Base-by-base conservation (phyloP, 768 basidiomycete species). In the Dacryopinax spathularia region DNA sequence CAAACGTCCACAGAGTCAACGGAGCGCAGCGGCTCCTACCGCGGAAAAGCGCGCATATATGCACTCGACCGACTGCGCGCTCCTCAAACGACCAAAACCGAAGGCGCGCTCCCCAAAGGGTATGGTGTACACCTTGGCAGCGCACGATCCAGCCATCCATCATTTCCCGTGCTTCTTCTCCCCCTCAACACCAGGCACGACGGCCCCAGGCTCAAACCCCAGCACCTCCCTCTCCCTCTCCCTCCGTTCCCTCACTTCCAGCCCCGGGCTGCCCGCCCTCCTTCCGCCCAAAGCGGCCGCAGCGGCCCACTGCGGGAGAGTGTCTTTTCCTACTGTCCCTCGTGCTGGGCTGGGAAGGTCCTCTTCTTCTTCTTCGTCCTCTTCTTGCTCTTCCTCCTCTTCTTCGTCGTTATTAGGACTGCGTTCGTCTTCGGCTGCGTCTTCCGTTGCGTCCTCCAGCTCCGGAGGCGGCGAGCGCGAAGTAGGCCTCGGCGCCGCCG, bases 201-300 rank as follows among this genome's bases (percentile, higher is more conserved):
- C n/a, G n/a, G n/a, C n/a, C n/a, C n/a, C n/a, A n/a, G n/a, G n/a
- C n/a, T 18, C 97, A 90, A 67, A 91, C 83, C 5, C 89, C 87
- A 20, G 91, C 88, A 20, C 89, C 91, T 18, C 95, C 95, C 76
- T 97, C 95, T 0, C 91, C 86, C n/a, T n/a, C n/a, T 27, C 91
- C 76, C 71, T 96, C 97, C 66, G 71, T 75, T 93, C 94, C 96
- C 72, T 89, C 76, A 12, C 59, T 63, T 1, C 77, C 77, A 16
- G 67, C 69, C 29, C 69, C 78, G 59, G 73, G 61, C 13, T 67
- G 60, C 56, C 75, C 63, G 12, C 67, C 33, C 68, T 68, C 15
- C 7, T 6, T 15, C 39, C 18, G 39, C 7, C 4, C 18, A 4
- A 22, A 41, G 39, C 18, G 7, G 39, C 4, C 39, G 39, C 18